Evolutionary conservation across 2,329 filamentous ascomycete genomes (phyloP).

Genomic region (Monosporascus sp.): DNA sequence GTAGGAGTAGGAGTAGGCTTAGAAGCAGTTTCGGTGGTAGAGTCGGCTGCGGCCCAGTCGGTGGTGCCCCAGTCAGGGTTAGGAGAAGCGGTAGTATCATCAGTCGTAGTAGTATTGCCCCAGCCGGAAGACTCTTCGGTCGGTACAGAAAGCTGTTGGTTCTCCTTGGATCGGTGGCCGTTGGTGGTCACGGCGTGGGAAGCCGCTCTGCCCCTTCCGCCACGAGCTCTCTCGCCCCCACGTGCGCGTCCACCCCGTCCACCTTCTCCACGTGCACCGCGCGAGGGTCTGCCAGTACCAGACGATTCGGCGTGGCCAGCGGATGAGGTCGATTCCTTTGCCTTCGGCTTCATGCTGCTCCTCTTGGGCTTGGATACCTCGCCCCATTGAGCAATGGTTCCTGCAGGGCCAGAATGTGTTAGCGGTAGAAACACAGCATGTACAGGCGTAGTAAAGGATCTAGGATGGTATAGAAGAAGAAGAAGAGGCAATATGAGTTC

Average conservation of each 20-base stretch:
- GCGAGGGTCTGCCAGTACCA: conserved; percentile 42
- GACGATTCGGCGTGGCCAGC: conserved; percentile 46
- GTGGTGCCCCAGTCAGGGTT: too few relatives aligned
- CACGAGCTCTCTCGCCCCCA: conserved; percentile 56
- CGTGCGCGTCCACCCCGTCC: conserved; percentile 28
- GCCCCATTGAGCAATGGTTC: conserved; percentile 75
- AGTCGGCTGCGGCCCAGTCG: conserved; percentile 37
- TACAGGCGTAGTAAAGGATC: not conserved
- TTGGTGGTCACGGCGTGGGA: conserved; percentile 51
- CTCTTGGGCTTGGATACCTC: conserved; percentile 80
- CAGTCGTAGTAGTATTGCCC: conserved; percentile 40
- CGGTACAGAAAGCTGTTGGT: conserved; percentile 54
- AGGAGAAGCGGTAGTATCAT: conserved; percentile 33
- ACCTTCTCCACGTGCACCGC: conserved; percentile 52
- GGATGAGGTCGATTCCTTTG: conserved; percentile 53
- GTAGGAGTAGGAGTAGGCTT: conserved; percentile 28
- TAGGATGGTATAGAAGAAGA: not conserved
- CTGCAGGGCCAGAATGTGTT: conserved; percentile 36
- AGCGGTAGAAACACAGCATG: conserved; percentile 15
- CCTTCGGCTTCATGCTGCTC: conserved; percentile 66
- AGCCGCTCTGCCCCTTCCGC: conserved; percentile 60
- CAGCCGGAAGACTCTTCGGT: conserved; percentile 65
- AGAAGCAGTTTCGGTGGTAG: conserved; percentile 22
- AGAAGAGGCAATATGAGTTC: not conserved
- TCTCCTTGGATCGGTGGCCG: conserved; percentile 54